These are phyloP conservation scores for Penicillium parvum DNA, from an alignment of 495 filamentous ascomycete species.

Conservation along the genomic window DNA sequence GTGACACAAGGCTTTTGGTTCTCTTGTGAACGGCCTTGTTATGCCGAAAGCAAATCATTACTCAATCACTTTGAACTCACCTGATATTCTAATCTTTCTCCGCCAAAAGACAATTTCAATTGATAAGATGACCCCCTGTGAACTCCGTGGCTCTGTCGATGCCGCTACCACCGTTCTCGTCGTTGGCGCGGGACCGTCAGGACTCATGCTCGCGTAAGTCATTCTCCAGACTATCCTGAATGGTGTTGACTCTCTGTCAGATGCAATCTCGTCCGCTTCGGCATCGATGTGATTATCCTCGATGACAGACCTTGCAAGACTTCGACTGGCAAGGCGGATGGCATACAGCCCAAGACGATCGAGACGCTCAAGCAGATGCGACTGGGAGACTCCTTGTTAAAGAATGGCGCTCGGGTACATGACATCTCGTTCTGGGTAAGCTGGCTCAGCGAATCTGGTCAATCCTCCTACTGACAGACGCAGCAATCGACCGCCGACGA, in stretches of 20 bases:
- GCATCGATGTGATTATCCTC: slow-evolving; percentile 64
- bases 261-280: slow-evolving; percentile 61
- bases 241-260: slow-evolving; percentile 23
- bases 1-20: too few relatives aligned
- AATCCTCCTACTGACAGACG: slow-evolving; percentile 1
- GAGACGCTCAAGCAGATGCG: slow-evolving; percentile 69
- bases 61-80: too few relatives aligned
- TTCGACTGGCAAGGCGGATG: slow-evolving; percentile 70
- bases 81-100: too few relatives aligned
- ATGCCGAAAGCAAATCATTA: too few relatives aligned
- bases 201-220: slow-evolving; percentile 62
- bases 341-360: slow-evolving; percentile 72
- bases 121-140: too few relatives aligned
- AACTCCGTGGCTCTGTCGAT: slow-evolving; percentile 12
- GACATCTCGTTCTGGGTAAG: slow-evolving; percentile 68
- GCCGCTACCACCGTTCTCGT: slow-evolving; percentile 54
- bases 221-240: background rate
- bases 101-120: too few relatives aligned
- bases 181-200: slow-evolving; percentile 66
- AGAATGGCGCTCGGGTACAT: slow-evolving; percentile 60
- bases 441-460: background rate
- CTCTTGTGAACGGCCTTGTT: too few relatives aligned
- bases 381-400: slow-evolving; percentile 58
- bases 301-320: slow-evolving; percentile 68
- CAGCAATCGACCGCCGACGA: slow-evolving; percentile 53